phyloP scores from a whole-genome alignment of 345 rosid genomes.

The Camelina hispida region DNA sequence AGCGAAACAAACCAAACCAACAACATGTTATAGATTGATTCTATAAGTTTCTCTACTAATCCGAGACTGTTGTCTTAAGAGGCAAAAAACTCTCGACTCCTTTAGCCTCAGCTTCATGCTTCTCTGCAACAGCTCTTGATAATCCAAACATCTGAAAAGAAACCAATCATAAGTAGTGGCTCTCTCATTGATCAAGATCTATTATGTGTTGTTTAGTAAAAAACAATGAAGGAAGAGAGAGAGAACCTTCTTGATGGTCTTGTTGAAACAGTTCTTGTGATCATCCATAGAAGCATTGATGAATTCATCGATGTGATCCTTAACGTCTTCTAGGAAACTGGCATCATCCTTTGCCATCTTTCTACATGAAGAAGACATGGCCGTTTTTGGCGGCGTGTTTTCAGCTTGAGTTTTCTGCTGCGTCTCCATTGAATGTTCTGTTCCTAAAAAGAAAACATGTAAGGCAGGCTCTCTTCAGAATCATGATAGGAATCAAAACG shows the following conservation, averaged over 20 bases:
- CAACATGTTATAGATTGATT: background rate
- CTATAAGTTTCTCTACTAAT: constrained; percentile 49
- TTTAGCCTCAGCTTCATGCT: constrained; percentile 52
- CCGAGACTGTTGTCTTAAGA: constrained; percentile 60
- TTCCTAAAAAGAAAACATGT: constrained; percentile 1
- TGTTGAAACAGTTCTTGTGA: constrained; percentile 80
- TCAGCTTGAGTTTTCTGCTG: constrained; percentile 46
- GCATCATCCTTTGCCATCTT: constrained; percentile 72
- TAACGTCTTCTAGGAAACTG: constrained; percentile 75
- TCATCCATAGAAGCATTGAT: constrained; percentile 86
- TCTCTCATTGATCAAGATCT: constrained; percentile 6
- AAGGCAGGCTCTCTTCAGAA: background rate
- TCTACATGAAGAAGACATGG: constrained; percentile 60
- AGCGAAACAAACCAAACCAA: constrained; percentile 13
- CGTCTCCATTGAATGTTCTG: constrained; percentile 47
- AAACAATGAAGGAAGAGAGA: background rate
- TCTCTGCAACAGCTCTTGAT: constrained; percentile 76
- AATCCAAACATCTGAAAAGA: constrained; percentile 79
- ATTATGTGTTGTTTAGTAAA: background rate
- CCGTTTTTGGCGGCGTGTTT: constrained; percentile 42
- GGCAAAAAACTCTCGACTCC: constrained; percentile 70
- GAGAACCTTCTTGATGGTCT: constrained; percentile 70
- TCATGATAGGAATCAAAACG: background rate
- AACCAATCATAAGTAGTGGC: background rate
- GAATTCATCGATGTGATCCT: constrained; percentile 90